Evolutionary conservation across 306 rosid species (phyloP).

Genomic region (Casuarina equisetifolia): DNA sequence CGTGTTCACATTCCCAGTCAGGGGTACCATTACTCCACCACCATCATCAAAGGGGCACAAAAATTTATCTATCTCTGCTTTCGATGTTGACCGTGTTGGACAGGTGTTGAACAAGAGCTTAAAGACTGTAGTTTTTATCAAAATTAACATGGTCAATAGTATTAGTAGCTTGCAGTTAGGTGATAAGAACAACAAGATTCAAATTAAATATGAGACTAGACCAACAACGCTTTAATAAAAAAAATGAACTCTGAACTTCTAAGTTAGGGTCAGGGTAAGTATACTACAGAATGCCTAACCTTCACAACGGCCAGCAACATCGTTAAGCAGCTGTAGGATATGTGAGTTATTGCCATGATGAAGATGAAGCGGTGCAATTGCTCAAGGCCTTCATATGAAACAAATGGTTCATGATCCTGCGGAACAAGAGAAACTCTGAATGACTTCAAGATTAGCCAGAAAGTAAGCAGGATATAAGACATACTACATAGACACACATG

Average conservation of each 20-base stretch:
- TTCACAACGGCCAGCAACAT: constrained; percentile 95
- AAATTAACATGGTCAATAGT: neutral
- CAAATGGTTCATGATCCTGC: constrained; percentile 95
- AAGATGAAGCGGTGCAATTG: constrained; percentile 98
- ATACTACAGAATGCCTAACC: constrained; percentile 44
- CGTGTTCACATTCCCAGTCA: neutral
- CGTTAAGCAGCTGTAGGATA: constrained; percentile 95
- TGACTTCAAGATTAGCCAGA: constrained; percentile 21
- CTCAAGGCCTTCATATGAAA: constrained; percentile 93
- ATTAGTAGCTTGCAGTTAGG: neutral
- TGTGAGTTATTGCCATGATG: constrained; percentile 93
- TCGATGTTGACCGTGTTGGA: neutral
- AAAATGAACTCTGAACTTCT: constrained; percentile 2
- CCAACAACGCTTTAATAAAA: neutral
- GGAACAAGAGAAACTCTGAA: constrained; percentile 26
- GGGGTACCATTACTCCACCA: neutral
- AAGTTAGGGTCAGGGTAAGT: neutral
- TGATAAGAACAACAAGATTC: neutral
- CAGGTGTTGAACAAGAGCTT: neutral
- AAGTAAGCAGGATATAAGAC: neutral
- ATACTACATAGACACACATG: neutral
- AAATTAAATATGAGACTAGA: neutral
- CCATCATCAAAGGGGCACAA: neutral
- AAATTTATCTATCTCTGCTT: neutral
- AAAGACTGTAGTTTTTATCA: neutral